Percentiles rank a stretch among this genome's conserved stretches.
Conservation (phyloP, 164 flowering plant species). For the Santalum album region DNA sequence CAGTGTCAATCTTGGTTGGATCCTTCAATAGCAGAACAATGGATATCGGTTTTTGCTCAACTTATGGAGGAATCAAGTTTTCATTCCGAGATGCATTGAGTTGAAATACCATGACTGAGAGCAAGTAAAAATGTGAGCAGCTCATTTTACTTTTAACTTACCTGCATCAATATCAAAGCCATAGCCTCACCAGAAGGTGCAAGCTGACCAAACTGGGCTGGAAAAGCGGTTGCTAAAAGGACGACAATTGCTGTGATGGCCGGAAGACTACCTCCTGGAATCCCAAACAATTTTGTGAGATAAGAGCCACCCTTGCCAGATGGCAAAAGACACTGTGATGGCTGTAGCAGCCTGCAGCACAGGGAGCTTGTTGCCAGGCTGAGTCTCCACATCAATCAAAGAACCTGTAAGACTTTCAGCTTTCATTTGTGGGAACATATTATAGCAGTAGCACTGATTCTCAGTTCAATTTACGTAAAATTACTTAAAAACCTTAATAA, state of each 20-base stretch:
- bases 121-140: too few species aligned
- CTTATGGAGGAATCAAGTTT: too few species aligned
- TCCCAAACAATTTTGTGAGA: conserved; percentile 28
- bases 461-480: too few species aligned
- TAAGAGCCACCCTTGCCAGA: conserved; percentile 51
- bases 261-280: conserved; percentile 68
- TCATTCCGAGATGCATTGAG: too few species aligned
- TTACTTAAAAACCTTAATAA: too few species aligned
- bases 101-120: too few species aligned
- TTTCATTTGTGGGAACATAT: too few species aligned
- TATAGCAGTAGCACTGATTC: too few species aligned
- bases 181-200: conserved; percentile 77
- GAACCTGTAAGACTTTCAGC: conserved; percentile 30
- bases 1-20: too few species aligned
- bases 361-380: conserved; percentile 29
- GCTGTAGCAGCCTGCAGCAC: conserved; percentile 64
- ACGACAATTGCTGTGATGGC: conserved; percentile 58
- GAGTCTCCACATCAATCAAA: conserved; percentile 14
- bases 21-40: too few species aligned
- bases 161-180: conserved; percentile 79
- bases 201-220: conserved; percentile 41
- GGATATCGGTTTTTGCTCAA: too few species aligned
- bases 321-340: conserved; percentile 53
- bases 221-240: conserved; percentile 56
- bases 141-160: too few species aligned